Evolutionary conservation across 768 basidiomycete species (phyloP), one percentile per base, ranked within the genome.

Genomic region (Zangia roseola): DNA sequence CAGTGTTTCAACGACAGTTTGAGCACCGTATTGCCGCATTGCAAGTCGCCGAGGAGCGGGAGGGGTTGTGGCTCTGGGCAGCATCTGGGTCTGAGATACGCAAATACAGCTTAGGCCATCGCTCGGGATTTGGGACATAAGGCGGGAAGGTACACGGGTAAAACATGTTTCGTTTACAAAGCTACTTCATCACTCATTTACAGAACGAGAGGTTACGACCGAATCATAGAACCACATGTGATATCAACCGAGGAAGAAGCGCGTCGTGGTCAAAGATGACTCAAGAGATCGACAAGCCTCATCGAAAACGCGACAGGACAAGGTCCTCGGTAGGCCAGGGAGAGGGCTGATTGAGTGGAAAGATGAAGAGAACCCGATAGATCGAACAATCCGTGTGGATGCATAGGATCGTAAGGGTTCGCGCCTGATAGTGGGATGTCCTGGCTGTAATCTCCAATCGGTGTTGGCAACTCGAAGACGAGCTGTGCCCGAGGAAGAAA

Each of bases 51-150:
- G 60, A 71, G 30, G 76, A 77, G 48, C 57, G 30, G 17, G 61
- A 60, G 13, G 75, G 72, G 4, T 48, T 70, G 35, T 71, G 67
- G 39, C 69, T 86, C n/a, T 86, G 82, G 81, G 76, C 74, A 23
- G 76, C 74, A 13, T 73, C 69, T 30, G 75, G 74, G 10, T 62
- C 67, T 2, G 64, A 73, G 16, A 52, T 86, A 40, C 74, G 71
- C 58, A 74, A 73, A 48, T 82, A 75, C 54, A 68, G 70, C 46
- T 63, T 84, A 38, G 81, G 80, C n/a, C 72, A 73, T 54, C 61
- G 62, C 47, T 49, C 46, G n/a, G 41, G 24, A 17, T 36, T 43
- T 21, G 45, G 33, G 12, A 24, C 37, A 24, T 28, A 39, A 43
- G 21, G 31, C 30, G 21, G 31, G 19, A 21, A 31, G 14, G 38